Evolutionary conservation across 306 rosid genomes (phyloP), one percentile per base, ranked within the genome.

Genomic region (Sophora flavescens): DNA sequence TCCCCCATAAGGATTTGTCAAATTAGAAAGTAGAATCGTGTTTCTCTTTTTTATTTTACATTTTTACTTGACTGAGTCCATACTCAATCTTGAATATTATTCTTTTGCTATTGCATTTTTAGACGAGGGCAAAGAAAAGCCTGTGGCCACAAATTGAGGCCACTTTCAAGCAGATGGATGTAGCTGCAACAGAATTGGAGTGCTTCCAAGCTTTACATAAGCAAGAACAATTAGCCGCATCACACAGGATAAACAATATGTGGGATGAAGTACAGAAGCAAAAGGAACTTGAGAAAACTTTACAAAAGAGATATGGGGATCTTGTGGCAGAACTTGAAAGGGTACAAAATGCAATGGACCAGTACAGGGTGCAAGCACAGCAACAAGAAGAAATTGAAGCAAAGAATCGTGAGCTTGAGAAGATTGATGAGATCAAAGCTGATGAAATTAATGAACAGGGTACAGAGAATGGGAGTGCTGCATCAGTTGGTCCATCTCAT

Each of bases 91-190:
- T 65, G 32, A 36, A 64, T 33, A 58, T 64, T 33, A 9, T 47
- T 57, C 47, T 51, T 58, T 60, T 67, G 72, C 78, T 39, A 14
- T 78, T 70, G 78, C 12, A n/a, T 51, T 65, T 87, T 47, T 85
- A 93, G 98, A 79, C 67, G 83, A 88, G 98, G 79, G 83, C 90
- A 13, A 93, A 88, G 84, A 88, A 81, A 51, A 47, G 85, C 79
- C 87, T 89, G 22, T 93, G 98, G 97, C 97, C 97, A 4, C 92
- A 93, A 83, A 87, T 91, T 18, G 98, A 90, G 77, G 90, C 89
- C 50, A 89, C 96, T 32, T 88, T 93, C 84, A 93, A 93, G 88
- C 93, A 84, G 84, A 84, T 91, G 83, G 96, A 91, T 76, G 84
- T 91, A 48, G 97, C 98, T 74, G 93, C 92, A 41, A 93, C 92